phyloP scores from a whole-genome alignment of 2,329 filamentous ascomycete genomes.

The Chaetoscypha palmicola region DNA sequence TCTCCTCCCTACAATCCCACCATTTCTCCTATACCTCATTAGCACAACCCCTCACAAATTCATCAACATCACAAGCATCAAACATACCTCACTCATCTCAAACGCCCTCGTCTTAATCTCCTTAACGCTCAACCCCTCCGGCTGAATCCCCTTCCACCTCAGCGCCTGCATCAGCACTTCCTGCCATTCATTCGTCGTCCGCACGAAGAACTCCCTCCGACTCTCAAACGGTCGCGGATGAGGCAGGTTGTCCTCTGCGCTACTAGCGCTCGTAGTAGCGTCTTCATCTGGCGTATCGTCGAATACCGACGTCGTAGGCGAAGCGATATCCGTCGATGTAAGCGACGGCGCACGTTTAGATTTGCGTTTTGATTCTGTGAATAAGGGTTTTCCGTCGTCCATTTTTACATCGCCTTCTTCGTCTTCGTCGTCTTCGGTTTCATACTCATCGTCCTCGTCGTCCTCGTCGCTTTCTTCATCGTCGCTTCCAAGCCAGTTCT shows the following conservation, averaged over 20 bases:
- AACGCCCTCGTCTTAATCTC: conserved; percentile 91
- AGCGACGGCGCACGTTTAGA: conserved; percentile 44
- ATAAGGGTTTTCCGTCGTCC: conserved; percentile 26
- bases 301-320: conserved; percentile 41
- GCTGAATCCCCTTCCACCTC: conserved; percentile 58
- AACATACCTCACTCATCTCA: conserved; percentile 82
- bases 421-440: conserved; percentile 41
- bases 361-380: conserved; percentile 40
- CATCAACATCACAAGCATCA: too few species aligned
- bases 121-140: conserved; percentile 69
- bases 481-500: conserved; percentile 73
- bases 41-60: too few species aligned
- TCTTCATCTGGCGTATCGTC: conserved; percentile 40
- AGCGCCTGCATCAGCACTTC: conserved; percentile 72
- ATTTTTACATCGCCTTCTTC: conserved; percentile 39
- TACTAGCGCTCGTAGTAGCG: conserved; percentile 9
- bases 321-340: conserved; percentile 31
- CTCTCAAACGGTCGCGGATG: conserved; percentile 61
- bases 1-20: conserved; percentile 97
- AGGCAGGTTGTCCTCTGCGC: conserved; percentile 29
- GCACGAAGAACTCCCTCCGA: conserved; percentile 82
- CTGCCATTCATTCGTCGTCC: conserved; percentile 87
- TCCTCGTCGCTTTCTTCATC: conserved; percentile 54
- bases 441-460: conserved; percentile 41
- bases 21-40: conserved; percentile 63